A percentile compares a stretch with the other conserved stretches of the same genome.
Conservation (phyloP, 2,329 filamentous ascomycete genomes). For the Apiospora marii region DNA sequence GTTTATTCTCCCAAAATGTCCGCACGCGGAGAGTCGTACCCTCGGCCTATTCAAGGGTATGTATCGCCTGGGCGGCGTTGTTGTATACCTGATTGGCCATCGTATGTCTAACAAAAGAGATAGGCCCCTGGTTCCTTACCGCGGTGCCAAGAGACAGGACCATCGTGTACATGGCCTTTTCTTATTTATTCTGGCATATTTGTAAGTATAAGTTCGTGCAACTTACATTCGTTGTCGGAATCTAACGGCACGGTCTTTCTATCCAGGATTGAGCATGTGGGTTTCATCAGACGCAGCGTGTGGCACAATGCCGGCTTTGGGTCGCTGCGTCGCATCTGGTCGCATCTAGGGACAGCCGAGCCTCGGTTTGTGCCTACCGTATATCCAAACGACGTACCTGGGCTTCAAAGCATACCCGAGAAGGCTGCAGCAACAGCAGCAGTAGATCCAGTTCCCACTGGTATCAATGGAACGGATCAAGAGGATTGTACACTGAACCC, state of each 20-base stretch:
- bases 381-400: neutral
- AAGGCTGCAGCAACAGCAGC: too few relatives aligned
- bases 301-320: neutral
- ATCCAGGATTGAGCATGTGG: neutral
- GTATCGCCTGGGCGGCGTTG: neutral
- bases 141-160: too few relatives aligned
- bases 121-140: too few relatives aligned
- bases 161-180: too few relatives aligned
- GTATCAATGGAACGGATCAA: neutral
- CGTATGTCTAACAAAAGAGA: too few relatives aligned
- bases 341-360: neutral
- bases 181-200: too few relatives aligned
- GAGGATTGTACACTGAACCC: neutral
- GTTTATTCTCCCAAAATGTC: neutral
- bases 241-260: too few relatives aligned
- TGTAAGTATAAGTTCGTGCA: too few relatives aligned
- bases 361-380: neutral
- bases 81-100: neutral
- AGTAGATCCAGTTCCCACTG: neutral
- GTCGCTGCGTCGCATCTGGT: neutral
- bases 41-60: neutral
- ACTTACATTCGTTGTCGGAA: too few relatives aligned
- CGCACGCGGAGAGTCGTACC: neutral
- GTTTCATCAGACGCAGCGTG: neutral
- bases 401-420: too few relatives aligned